These are phyloP conservation scores for Spatholobus suberectus DNA, from an alignment of 306 rosid species.

Conservation along the genomic window DNA sequence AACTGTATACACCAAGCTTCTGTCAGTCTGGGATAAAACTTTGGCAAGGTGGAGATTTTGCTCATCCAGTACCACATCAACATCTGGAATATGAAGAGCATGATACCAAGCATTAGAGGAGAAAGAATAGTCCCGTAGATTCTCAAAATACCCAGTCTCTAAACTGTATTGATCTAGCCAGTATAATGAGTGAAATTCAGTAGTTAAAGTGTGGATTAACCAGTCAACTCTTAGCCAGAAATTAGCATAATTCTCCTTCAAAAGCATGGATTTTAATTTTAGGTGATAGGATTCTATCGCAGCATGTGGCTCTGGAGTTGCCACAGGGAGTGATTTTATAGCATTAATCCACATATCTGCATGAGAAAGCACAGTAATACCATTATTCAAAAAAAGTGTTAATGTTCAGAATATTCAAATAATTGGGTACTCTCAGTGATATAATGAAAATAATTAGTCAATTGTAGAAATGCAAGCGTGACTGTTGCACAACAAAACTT, in stretches of 20 bases:
- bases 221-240: slow-evolving; percentile 74
- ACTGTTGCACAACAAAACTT: background rate
- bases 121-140: slow-evolving; percentile 57
- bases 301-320: slow-evolving; percentile 70
- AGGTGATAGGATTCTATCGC: slow-evolving; percentile 77
- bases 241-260: slow-evolving; percentile 55
- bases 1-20: slow-evolving; percentile 63
- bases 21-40: slow-evolving; percentile 70
- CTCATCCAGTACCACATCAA: slow-evolving; percentile 68
- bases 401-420: slow-evolving; percentile 4
- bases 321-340: slow-evolving; percentile 62
- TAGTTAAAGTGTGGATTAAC: slow-evolving; percentile 71
- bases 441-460: background rate
- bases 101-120: slow-evolving; percentile 68
- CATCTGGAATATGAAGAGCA: slow-evolving; percentile 72
- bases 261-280: slow-evolving; percentile 67
- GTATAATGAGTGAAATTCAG: slow-evolving; percentile 68
- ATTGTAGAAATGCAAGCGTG: slow-evolving; percentile 7
- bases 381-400: slow-evolving; percentile 25
- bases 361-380: slow-evolving; percentile 42
- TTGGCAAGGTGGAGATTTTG: slow-evolving; percentile 71
- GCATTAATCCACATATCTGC: slow-evolving; percentile 75
- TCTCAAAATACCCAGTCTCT: slow-evolving; percentile 69
- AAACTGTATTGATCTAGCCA: slow-evolving; percentile 76
- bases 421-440: slow-evolving; percentile 13